Base-by-base conservation (phyloP, 495 filamentous ascomycete species). In the Talaromyces nanjingensis region DNA sequence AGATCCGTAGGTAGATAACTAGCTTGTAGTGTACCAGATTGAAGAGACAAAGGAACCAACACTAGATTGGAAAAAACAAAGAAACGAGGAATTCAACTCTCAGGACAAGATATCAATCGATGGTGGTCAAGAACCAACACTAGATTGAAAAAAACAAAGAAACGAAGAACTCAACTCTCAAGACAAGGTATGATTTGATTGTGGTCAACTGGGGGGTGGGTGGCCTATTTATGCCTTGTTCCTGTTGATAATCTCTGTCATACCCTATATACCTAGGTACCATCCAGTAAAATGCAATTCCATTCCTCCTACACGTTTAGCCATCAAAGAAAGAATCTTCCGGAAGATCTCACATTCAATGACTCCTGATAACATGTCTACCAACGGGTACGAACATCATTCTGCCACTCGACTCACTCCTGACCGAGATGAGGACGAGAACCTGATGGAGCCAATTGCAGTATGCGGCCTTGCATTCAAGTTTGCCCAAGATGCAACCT, bases 391-490 rank as follows among this genome's bases (percentile, higher is more conserved):
- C 37, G 9, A 42, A 6, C 37, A 16, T 12, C 11, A 16, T 3
- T 4, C 14, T 14, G 37, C 37, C 12, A 16, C 37, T 42, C 37
- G 14, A 4, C 37, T 42, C 37, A 42, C 37, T 42, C 37, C 14
- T 42, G 37, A 42, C 37, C 37, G 14, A 42, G 37, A 42, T 42
- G 37, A 42, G 9, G 16, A 52, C 54, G 16, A 24, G 12, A 14
- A 56, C 53, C 22, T 25, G 53, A 25, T 56, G 9, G 57, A 66
- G 33, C 53, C 66, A n/a, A 33, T 69, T 31, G 69, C 70, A 1
- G 59, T 71, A 45, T 45, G 63, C 7, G 68, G 68, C 24, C 55
- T 65, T 31, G 49, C 59, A 6, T 65, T 66, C 39, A 45, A 63
- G 6, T 62, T 71, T 27, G 55, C 68, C 9, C 61, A 65, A 12